These are phyloP conservation scores for Dacryopinax spathularia DNA, from an alignment of 768 basidiomycete species.

Conservation along the genomic window DNA sequence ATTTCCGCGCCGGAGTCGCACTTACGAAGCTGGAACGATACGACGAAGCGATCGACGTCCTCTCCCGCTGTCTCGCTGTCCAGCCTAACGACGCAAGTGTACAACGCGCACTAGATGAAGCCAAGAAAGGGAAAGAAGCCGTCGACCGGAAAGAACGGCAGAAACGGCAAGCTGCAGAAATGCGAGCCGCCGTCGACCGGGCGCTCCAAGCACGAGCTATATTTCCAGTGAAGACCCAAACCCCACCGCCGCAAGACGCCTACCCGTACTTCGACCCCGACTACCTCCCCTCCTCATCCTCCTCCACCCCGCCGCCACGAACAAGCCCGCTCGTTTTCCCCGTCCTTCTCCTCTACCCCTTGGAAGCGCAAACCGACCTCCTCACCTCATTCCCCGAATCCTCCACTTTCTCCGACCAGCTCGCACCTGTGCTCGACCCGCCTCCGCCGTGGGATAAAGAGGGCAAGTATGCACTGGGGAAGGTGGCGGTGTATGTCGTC, in stretches of 20 bases:
- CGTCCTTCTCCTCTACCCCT: slow-evolving; percentile 86
- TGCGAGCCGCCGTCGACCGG: slow-evolving; percentile 38
- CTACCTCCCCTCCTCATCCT: slow-evolving; percentile 34
- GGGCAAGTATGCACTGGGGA: slow-evolving; percentile 47
- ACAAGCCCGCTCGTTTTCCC: slow-evolving; percentile 57
- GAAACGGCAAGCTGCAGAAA: slow-evolving; percentile 39
- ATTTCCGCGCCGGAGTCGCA: slow-evolving; percentile 71
- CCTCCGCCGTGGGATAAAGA: slow-evolving; percentile 64
- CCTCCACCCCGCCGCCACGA: slow-evolving; percentile 41
- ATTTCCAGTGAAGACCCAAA: slow-evolving; percentile 36
- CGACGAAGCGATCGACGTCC: slow-evolving; percentile 75
- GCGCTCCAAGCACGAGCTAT: slow-evolving; percentile 58
- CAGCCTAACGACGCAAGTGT: slow-evolving; percentile 46
- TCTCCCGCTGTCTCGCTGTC: slow-evolving; percentile 48
- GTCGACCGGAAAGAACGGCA: slow-evolving; percentile 19
- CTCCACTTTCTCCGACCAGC: slow-evolving; percentile 63
- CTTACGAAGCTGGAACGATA: slow-evolving; percentile 56
- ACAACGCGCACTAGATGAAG: slow-evolving; percentile 33
- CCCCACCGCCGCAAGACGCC: slow-evolving; percentile 35
- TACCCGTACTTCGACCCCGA: slow-evolving; percentile 17
- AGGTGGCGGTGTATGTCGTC: slow-evolving; percentile 69
- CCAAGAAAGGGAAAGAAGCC: slow-evolving; percentile 21
- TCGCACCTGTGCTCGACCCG: slow-evolving; percentile 49
- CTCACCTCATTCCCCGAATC: slow-evolving; percentile 76
- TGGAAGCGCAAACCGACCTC: slow-evolving; percentile 76